These are phyloP conservation scores for Boletus pseudopeckii DNA, from an alignment of 768 basidiomycete genomes.

Conservation along the genomic window DNA sequence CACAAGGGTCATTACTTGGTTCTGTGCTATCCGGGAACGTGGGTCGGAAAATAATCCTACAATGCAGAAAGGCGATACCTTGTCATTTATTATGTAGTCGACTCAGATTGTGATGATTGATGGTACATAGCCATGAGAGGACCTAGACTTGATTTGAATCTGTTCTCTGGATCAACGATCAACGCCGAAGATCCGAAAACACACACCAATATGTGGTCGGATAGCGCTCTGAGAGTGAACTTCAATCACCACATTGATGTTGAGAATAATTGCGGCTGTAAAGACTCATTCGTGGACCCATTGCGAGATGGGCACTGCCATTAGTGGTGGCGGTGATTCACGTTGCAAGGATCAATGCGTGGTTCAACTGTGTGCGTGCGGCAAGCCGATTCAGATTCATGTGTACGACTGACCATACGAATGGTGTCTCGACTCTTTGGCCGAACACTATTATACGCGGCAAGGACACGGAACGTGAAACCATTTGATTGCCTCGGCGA, in stretches of 20 bases:
- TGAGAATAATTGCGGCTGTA: background rate
- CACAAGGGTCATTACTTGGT: constrained; percentile 71
- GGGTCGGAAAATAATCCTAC: background rate
- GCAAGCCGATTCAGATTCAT: background rate
- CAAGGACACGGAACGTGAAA: background rate
- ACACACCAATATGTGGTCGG: background rate
- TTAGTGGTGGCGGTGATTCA: background rate
- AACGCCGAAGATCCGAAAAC: background rate
- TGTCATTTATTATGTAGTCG: background rate
- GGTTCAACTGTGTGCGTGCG: background rate
- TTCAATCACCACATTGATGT: no score
- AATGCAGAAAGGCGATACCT: background rate
- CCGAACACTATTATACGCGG: no score
- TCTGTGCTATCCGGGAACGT: constrained; percentile 47
- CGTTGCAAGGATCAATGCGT: background rate
- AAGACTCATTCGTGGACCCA: background rate
- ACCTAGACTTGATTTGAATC: no score
- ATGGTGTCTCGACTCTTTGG: background rate
- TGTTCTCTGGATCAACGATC: background rate
- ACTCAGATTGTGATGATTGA: background rate
- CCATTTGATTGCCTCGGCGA: background rate
- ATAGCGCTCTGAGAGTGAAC: background rate
- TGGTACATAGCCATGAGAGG: background rate
- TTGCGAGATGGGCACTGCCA: no score
- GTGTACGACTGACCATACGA: background rate